Evolutionary conservation across 2,329 filamentous ascomycete genomes (phyloP).

Genomic region (Colletotrichum chlorophyti): DNA sequence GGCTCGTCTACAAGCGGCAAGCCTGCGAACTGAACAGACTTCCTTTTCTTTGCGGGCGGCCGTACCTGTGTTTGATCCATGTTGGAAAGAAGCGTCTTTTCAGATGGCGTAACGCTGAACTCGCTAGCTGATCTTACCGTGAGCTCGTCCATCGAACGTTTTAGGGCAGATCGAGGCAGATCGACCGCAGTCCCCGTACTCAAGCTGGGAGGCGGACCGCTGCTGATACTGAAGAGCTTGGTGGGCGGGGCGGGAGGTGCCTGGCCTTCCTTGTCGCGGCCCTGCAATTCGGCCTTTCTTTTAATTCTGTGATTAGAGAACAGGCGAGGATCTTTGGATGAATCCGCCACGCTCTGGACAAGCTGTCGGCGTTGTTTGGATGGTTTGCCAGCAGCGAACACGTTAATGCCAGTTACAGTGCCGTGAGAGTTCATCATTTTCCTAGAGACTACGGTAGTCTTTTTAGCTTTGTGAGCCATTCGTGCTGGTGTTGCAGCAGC

Average conservation of each 20-base stretch:
- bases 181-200: background rate
- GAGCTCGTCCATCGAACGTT: background rate
- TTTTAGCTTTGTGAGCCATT: conserved; percentile 31
- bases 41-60: conserved; percentile 32
- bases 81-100: background rate
- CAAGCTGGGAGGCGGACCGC: conserved; percentile 23
- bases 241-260: conserved; percentile 36
- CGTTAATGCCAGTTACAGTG: conserved; percentile 39
- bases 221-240: conserved; percentile 38
- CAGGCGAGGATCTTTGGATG: conserved; percentile 46
- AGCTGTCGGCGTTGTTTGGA: conserved; percentile 45
- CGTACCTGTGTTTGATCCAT: background rate
- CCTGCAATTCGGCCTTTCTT: conserved; percentile 49
- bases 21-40: conserved; percentile 38
- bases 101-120: conserved; percentile 4
- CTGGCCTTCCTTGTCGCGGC: conserved; percentile 51
- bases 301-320: conserved; percentile 45
- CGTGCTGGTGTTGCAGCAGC: conserved; percentile 31
- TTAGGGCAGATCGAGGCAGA: conserved; percentile 9
- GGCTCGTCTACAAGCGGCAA: conserved; percentile 37
- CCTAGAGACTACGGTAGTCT: conserved; percentile 8
- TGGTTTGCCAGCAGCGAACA: conserved; percentile 52
- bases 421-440: conserved; percentile 9
- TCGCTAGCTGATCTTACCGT: conserved; percentile 6
- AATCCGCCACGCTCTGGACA: conserved; percentile 47